A percentile compares a stretch with the other conserved stretches of the same genome.
Conservation (phyloP, 257 asterid genomes). For the Thymus quinquecostatus region DNA sequence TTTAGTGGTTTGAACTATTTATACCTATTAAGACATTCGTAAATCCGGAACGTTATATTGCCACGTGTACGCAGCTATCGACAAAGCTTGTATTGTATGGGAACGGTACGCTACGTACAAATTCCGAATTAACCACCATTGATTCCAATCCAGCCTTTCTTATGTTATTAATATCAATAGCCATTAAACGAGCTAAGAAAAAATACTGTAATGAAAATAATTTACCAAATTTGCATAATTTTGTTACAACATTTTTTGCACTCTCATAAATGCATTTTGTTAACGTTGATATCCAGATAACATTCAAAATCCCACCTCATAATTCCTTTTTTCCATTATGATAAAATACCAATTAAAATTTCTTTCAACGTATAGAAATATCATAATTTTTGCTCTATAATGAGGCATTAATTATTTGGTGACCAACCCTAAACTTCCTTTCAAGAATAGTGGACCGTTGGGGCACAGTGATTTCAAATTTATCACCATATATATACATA, state of each 20-base stretch:
- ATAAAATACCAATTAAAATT: background rate
- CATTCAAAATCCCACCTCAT: background rate
- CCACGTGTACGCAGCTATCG: background rate
- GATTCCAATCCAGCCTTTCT: background rate
- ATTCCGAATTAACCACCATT: background rate
- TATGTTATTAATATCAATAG: background rate
- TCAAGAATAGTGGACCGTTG: slow-evolving; percentile 36
- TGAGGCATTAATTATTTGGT: slow-evolving; percentile 26
- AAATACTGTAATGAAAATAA: background rate
- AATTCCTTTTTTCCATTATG: background rate
- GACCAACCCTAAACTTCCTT: slow-evolving; percentile 31
- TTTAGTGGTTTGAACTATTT: too few species aligned
- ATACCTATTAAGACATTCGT: too few species aligned
- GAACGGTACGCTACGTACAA: background rate
- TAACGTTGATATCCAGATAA: slow-evolving; percentile 2
- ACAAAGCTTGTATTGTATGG: too few species aligned
- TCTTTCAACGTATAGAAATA: slow-evolving; percentile 10
- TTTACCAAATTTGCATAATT: background rate
- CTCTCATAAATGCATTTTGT: slow-evolving; percentile 11
- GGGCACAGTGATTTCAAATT: slow-evolving; percentile 24
- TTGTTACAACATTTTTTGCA: background rate
- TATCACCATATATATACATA: background rate
- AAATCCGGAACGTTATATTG: background rate
- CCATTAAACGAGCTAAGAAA: background rate
- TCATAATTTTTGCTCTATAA: slow-evolving; percentile 15